These are phyloP conservation scores for Selenicereus undatus DNA, from an alignment of 148 eudicot species.

Conservation along the genomic window DNA sequence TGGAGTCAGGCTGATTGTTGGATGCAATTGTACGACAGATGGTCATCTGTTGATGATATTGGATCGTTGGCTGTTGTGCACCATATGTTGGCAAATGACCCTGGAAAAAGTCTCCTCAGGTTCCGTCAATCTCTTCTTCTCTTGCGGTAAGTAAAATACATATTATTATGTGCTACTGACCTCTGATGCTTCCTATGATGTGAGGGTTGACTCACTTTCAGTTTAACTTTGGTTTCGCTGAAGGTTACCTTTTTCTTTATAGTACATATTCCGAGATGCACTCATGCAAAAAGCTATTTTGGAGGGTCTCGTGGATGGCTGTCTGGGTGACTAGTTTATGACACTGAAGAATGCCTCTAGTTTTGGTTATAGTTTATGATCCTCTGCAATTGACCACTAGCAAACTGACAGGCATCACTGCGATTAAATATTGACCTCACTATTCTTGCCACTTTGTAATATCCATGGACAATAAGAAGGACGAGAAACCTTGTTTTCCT, in stretches of 20 bases:
- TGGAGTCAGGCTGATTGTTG: slow-evolving; percentile 87
- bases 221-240: background rate
- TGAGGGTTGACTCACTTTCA: background rate
- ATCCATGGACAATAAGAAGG: background rate
- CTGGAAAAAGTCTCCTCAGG: slow-evolving; percentile 71
- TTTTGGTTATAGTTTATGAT: background rate
- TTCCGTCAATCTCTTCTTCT: slow-evolving; percentile 87
- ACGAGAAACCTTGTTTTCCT: background rate
- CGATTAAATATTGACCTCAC: background rate
- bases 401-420: background rate
- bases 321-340: background rate
- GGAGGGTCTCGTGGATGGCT: background rate
- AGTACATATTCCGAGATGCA: background rate
- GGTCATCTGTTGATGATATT: slow-evolving; percentile 91
- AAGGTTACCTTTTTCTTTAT: background rate
- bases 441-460: background rate
- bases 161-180: background rate
- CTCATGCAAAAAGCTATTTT: background rate
- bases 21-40: slow-evolving; percentile 81
- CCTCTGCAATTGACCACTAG: background rate
- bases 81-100: slow-evolving; percentile 73
- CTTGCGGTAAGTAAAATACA: slow-evolving; percentile 41
- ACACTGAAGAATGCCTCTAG: background rate
- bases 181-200: background rate
- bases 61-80: slow-evolving; percentile 84